Conservation (phyloP, 2,329 filamentous ascomycete species). For the Paraconiothyrium brasiliense region DNA sequence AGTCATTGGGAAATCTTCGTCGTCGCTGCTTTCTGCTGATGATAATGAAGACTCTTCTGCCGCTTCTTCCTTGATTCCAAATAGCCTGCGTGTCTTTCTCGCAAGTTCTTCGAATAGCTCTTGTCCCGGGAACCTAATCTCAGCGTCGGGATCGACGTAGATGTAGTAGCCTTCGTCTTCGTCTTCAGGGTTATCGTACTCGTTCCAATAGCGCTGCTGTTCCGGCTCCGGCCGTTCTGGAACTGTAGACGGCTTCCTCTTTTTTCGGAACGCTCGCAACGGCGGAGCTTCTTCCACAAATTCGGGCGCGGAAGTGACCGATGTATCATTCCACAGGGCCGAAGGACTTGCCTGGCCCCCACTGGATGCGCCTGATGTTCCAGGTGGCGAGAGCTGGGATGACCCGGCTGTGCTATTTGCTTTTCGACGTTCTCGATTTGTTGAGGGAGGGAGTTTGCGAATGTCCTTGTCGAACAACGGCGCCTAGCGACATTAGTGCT, state of each 20-base stretch:
- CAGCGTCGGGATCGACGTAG: slow-evolving; percentile 75
- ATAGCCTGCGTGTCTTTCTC: slow-evolving; percentile 34
- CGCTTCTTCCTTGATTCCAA: slow-evolving; percentile 32
- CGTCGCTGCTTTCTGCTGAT: slow-evolving; percentile 57
- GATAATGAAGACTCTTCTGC: slow-evolving; percentile 38
- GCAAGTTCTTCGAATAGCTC: slow-evolving; percentile 62
- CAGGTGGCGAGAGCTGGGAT: slow-evolving; percentile 37
- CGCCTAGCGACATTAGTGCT: slow-evolving; percentile 32
- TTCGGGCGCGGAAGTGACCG: slow-evolving; percentile 45
- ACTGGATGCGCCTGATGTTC: slow-evolving; percentile 51
- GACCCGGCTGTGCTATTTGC: slow-evolving; percentile 36
- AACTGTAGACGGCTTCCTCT: slow-evolving; percentile 46
- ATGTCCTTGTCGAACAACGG: slow-evolving; percentile 61
- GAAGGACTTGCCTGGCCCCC: slow-evolving; percentile 45
- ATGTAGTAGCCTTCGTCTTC: slow-evolving; percentile 73
- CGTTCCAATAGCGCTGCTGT: slow-evolving; percentile 75
- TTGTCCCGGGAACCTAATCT: slow-evolving; percentile 69
- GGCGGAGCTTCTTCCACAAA: slow-evolving; percentile 51
- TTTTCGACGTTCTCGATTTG: slow-evolving; percentile 39
- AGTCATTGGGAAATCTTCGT: slow-evolving; percentile 57
- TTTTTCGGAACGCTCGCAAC: slow-evolving; percentile 56
- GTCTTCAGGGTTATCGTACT: slow-evolving; percentile 81
- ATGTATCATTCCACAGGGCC: slow-evolving; percentile 42
- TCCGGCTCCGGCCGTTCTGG: slow-evolving; percentile 27
- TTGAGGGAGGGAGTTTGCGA: slow-evolving; percentile 59